Base-by-base conservation (phyloP, 106 monocot species). In the Dioscorea zingiberensis region DNA sequence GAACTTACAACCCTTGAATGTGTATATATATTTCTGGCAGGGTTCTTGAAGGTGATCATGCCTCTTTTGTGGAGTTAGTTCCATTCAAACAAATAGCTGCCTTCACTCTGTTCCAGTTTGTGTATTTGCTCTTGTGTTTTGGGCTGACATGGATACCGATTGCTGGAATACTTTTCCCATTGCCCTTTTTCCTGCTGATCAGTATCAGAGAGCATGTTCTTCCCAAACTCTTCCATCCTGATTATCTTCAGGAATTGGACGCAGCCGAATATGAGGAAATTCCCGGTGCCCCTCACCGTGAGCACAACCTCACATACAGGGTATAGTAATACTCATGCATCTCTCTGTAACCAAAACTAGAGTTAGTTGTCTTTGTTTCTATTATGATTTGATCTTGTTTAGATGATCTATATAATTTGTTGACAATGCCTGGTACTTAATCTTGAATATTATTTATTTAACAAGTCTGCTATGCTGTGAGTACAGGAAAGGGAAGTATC, bases 201-300 rank as follows among this genome's bases (percentile, higher is more conserved):
- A 60, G 25, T 71, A 83, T 87, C 47, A 76, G 87, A 57, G 74
- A 87, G 49, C 59, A 83, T 69, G 3, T 87, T 7, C 76, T 87
- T 23, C 87, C 87, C 8, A 83, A 77, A 48, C 59, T 80, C 47
- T 74, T 87, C 26, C 73, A 71, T 15, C 76, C 79, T 11, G 12
- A 54, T 4, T 21, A 87, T 30, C 32, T 87, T 21, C 25, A 55
- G 48, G 83, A 87, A 55, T 59, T 87, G 21, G 87, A 87, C 68
- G 87, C 83, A 7, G 87, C 87, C 32, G 87, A 87, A 18, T 87
- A 87, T 63, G 83, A 83, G 54, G 87, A 87, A 71, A 80, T 87
- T 62, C 55, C 64, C 21, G 87, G 87, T 55, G 65, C 71, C 18
- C 79, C 76, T 67, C 74, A 59, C 9, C 58, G 70, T 0, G 68